Percentiles rank a stretch among this genome's conserved stretches.
phyloP scores from a whole-genome alignment of 1,284 basidiomycete genomes.

The Sphagnurus paluster region DNA sequence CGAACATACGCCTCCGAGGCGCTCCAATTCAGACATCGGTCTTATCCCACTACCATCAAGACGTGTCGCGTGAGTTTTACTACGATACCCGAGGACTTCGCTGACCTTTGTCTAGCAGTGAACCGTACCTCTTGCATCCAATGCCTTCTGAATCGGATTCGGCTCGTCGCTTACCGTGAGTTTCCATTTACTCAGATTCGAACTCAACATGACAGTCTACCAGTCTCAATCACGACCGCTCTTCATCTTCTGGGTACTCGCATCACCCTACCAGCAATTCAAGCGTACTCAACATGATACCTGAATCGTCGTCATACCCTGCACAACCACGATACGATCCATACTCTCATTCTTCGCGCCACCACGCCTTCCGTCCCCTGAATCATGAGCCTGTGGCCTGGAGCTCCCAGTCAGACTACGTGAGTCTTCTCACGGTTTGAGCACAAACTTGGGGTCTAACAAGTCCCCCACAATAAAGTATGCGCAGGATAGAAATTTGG shows the following conservation, averaged over 20 bases:
- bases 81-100: constrained; percentile 6
- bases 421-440: constrained; percentile 34
- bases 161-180: constrained; percentile 51
- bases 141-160: constrained; percentile 42
- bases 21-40: constrained; percentile 49
- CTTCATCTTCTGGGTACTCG: constrained; percentile 30
- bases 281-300: constrained; percentile 53
- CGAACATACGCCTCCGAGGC: constrained; percentile 58
- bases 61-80: constrained; percentile 49
- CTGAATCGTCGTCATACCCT: constrained; percentile 56
- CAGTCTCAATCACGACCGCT: constrained; percentile 29
- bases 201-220: constrained; percentile 12
- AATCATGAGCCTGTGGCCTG: constrained; percentile 42
- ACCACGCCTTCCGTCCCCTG: constrained; percentile 45
- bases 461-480: constrained; percentile 16
- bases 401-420: constrained; percentile 54
- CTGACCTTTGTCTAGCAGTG: constrained; percentile 27
- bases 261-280: constrained; percentile 42
- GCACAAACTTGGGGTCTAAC: not conserved
- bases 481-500: constrained; percentile 33
- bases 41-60: constrained; percentile 52
- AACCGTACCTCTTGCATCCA: constrained; percentile 39
- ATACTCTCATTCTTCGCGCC: constrained; percentile 42
- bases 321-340: constrained; percentile 48
- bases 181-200: constrained; percentile 12